Evolutionary conservation across 2,329 filamentous ascomycete species (phyloP).

Genomic region (Apiospora phragmitis): DNA sequence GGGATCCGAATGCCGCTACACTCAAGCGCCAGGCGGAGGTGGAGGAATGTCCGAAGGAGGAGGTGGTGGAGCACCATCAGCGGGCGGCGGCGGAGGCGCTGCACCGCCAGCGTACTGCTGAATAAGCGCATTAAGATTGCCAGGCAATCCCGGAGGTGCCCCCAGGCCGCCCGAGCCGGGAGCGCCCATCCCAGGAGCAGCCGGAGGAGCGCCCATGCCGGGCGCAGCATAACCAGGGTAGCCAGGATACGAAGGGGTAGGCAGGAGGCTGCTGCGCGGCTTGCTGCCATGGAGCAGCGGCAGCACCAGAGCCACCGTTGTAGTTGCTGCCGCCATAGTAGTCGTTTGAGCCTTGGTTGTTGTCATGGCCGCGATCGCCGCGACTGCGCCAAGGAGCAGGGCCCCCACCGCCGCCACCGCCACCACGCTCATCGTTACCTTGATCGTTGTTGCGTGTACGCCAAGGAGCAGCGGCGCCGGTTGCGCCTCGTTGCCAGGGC

Average conservation of each 20-base stretch:
- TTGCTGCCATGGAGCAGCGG: constrained; percentile 64
- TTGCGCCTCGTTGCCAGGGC: constrained; percentile 87
- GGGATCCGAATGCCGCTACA: neutral
- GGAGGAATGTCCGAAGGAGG: constrained; percentile 61
- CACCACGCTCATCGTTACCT: constrained; percentile 42
- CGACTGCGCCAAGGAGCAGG: constrained; percentile 63
- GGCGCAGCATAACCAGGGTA: constrained; percentile 55
- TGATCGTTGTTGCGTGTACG: constrained; percentile 56
- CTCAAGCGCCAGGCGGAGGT: constrained; percentile 57
- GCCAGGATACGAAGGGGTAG: constrained; percentile 53
- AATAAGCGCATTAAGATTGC: constrained; percentile 64
- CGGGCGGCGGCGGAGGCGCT: constrained; percentile 59
- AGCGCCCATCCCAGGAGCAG: constrained; percentile 45
- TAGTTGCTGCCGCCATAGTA: constrained; percentile 47
- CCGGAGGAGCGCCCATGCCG: constrained; percentile 55
- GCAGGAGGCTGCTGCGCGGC: constrained; percentile 45
- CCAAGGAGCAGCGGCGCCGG: constrained; percentile 84
- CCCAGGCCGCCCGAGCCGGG: constrained; percentile 46
- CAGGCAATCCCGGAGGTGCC: constrained; percentile 54
- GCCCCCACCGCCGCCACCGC: constrained; percentile 36
- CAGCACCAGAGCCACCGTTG: constrained; percentile 29
- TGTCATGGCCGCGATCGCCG: constrained; percentile 11
- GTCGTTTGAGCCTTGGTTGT: constrained; percentile 37
- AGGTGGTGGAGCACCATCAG: constrained; percentile 60
- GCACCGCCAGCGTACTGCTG: constrained; percentile 61